Percentiles rank a stretch among this genome's conserved stretches.
phyloP scores from a whole-genome alignment of 2,329 filamentous ascomycete species.

The Sphaerulina populicola region DNA sequence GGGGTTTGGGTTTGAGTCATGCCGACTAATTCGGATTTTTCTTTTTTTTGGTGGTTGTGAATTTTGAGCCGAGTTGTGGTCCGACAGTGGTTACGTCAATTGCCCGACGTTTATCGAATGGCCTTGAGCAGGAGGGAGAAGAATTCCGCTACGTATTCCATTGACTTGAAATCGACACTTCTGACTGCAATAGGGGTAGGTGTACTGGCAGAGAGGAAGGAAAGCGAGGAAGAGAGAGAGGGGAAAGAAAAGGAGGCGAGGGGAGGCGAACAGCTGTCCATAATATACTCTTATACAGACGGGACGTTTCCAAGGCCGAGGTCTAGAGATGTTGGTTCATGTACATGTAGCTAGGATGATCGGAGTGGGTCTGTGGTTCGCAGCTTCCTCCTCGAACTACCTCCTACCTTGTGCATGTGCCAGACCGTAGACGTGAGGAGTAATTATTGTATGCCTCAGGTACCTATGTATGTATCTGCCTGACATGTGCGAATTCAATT shows the following conservation, averaged over 20 bases:
- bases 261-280: background rate
- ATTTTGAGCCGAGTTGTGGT: background rate
- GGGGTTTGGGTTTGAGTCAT: slow-evolving; percentile 11
- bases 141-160: slow-evolving; percentile 13
- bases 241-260: background rate
- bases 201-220: background rate
- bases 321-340: background rate
- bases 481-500: too few species aligned
- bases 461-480: background rate
- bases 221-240: too few species aligned
- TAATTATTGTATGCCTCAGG: too few species aligned
- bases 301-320: background rate
- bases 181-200: background rate
- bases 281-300: background rate
- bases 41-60: background rate
- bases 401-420: background rate
- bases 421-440: background rate
- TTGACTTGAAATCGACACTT: slow-evolving; percentile 1
- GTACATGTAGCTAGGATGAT: background rate
- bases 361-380: background rate
- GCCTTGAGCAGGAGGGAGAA: slow-evolving; percentile 15
- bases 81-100: too few species aligned
- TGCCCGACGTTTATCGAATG: slow-evolving; percentile 5
- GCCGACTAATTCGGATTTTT: background rate
- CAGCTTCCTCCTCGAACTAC: background rate